Evolutionary conservation across 78 protist genomes (phyloP).

Genomic region (Salpingoeca rosetta): DNA sequence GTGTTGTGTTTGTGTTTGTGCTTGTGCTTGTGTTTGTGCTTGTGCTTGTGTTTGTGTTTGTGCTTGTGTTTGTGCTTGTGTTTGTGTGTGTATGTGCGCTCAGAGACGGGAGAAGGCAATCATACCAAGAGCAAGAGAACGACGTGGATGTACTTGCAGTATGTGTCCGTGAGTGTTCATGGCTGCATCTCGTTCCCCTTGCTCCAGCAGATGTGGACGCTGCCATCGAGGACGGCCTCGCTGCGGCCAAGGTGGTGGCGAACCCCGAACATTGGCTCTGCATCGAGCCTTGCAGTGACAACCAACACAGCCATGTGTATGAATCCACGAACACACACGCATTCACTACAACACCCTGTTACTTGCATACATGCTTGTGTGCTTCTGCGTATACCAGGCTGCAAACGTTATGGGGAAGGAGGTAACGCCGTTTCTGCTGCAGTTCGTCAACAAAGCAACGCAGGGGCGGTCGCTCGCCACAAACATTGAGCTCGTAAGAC

Average conservation of each 20-base stretch:
- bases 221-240: not conserved
- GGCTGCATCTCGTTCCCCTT: not conserved
- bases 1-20: no score
- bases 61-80: not conserved
- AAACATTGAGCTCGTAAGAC: slow-evolving; percentile 48
- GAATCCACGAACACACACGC: not conserved
- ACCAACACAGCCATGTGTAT: slow-evolving; percentile 34
- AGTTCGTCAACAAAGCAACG: slow-evolving; percentile 46
- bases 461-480: slow-evolving; percentile 65
- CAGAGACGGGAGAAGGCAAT: not conserved
- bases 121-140: no score
- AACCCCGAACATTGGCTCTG: slow-evolving; percentile 1
- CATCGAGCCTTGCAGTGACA: slow-evolving; percentile 41
- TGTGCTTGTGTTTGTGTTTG: not conserved
- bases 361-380: not conserved
- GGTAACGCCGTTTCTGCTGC: slow-evolving; percentile 83
- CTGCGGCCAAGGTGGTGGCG: not conserved
- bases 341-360: not conserved
- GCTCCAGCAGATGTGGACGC: not conserved
- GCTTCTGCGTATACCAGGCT: not conserved
- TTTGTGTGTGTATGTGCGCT: not conserved
- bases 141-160: no score
- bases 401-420: slow-evolving; percentile 56
- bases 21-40: not conserved
- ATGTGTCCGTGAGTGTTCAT: no score